Base-by-base conservation (phyloP, 164 flowering plant genomes). In the Paratinospora sagittata region DNA sequence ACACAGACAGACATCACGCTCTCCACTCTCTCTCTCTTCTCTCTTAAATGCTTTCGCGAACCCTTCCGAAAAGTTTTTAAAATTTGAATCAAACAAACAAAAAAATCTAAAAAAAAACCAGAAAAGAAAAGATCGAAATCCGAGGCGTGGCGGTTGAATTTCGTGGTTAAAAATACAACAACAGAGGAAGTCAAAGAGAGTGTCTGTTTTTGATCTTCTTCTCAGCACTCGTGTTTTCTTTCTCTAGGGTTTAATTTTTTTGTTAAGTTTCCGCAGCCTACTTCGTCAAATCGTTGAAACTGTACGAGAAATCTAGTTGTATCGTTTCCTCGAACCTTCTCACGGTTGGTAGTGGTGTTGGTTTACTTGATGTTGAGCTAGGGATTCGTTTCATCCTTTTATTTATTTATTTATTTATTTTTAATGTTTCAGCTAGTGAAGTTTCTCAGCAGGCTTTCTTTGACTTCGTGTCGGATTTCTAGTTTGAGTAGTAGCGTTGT, bases 71-170 rank as follows among this genome's bases (percentile, higher is more conserved):
- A 23, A 55, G 4, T 30, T 55, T 55, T 30, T 30, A 1, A 30
- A 30, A 30, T 30, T 30, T 30, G 34, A 30, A 30, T 1, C 34
- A 30, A 30, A 30, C 34, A 30, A 30, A n/a, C n/a, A 30, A 30
- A 30, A 30, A 30, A 30, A 30, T 4, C 34, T 30, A 4, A 30
- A 30, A 2, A 55, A 0, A 19, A 55, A n/a, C 58, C 58, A 72
- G 34, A 30, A 4, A 0, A 55, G 1, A 19, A 55, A n/a, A 21
- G 23, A 69, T 71, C 77, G 66, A 27, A 67, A 27, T 66, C 27
- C 65, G 77, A 73, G 77, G 82, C 71, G 75, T 63, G 73, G 72
- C 26, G 64, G 57, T 76, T 74, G 58, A 65, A 69, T 65, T 60
- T 62, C 39, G 49, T 45, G 49, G 49, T 39, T 47, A 57, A 30